Percentiles rank a stretch among this genome's conserved stretches.
Conservation (phyloP, 75 land plant genomes). For the Azolla pinnata region DNA sequence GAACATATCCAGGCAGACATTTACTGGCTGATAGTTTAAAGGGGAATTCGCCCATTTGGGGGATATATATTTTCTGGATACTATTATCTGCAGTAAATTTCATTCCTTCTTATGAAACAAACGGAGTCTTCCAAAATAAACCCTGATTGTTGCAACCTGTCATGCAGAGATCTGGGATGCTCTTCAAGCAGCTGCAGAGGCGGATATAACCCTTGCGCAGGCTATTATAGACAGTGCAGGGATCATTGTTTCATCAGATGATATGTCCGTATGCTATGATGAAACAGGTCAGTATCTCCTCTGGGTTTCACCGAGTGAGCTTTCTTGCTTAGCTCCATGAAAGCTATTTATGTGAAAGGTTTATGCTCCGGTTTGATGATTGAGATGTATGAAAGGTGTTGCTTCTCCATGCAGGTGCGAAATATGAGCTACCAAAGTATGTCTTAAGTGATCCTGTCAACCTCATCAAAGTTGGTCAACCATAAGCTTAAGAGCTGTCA, state of each 20-base stretch:
- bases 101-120: too few species aligned
- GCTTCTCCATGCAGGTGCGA: conserved; percentile 56
- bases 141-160: too few species aligned
- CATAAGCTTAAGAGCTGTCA: too few species aligned
- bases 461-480: too few species aligned
- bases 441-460: conserved; percentile 86
- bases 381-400: not conserved
- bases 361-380: conserved; percentile 1
- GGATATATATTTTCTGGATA: too few species aligned
- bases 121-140: too few species aligned
- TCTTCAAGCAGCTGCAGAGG: conserved; percentile 83
- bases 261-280: conserved; percentile 82
- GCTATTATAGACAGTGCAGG: conserved; percentile 82
- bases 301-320: not conserved
- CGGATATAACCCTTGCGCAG: conserved; percentile 67
- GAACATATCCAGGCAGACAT: too few species aligned
- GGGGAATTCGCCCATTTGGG: too few species aligned
- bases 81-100: too few species aligned
- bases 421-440: conserved; percentile 88
- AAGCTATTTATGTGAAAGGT: not conserved
- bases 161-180: conserved; percentile 91
- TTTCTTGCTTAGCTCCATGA: not conserved
- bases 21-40: too few species aligned
- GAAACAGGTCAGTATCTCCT: conserved; percentile 51
- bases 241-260: conserved; percentile 64